A percentile compares a stretch with the other conserved stretches of the same genome.
These are phyloP conservation scores for Cadophora sp. DNA, from an alignment of 2,329 filamentous ascomycete genomes.

Conservation along the genomic window DNA sequence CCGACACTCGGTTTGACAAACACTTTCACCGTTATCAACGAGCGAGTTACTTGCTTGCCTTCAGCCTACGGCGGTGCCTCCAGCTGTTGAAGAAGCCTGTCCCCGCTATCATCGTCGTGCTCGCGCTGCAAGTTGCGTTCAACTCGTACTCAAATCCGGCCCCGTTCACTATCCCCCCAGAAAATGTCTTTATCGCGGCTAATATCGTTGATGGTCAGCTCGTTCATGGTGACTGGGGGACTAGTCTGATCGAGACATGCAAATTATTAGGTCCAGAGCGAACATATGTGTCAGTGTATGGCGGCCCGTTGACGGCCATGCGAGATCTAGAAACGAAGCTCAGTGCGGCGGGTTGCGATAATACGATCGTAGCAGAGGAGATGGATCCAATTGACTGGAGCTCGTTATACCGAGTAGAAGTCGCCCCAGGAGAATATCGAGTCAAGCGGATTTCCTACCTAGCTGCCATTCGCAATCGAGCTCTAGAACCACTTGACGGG, in stretches of 20 bases:
- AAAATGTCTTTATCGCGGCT: neutral
- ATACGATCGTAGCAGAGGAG: neutral
- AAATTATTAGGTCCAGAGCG: neutral
- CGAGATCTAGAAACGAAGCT: neutral
- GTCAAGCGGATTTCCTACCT: neutral
- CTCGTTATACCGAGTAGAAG: neutral
- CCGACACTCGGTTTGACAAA: neutral
- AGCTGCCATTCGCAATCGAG: neutral
- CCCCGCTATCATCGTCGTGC: neutral
- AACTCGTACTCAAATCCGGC: neutral
- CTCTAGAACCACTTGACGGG: neutral
- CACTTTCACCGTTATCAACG: neutral
- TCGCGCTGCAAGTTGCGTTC: neutral
- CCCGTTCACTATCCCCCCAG: neutral
- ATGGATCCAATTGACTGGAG: neutral
- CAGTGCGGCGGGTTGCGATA: neutral
- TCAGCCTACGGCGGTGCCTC: neutral
- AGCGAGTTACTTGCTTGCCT: neutral
- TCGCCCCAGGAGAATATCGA: neutral
- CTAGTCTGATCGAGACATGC: neutral
- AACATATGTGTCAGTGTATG: neutral
- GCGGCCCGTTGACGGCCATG: neutral
- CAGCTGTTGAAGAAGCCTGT: neutral
- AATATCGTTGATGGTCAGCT: neutral
- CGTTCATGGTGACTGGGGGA: neutral